These are phyloP conservation scores for Didymella pinodella DNA, from an alignment of 2,329 filamentous ascomycete species.

Conservation along the genomic window DNA sequence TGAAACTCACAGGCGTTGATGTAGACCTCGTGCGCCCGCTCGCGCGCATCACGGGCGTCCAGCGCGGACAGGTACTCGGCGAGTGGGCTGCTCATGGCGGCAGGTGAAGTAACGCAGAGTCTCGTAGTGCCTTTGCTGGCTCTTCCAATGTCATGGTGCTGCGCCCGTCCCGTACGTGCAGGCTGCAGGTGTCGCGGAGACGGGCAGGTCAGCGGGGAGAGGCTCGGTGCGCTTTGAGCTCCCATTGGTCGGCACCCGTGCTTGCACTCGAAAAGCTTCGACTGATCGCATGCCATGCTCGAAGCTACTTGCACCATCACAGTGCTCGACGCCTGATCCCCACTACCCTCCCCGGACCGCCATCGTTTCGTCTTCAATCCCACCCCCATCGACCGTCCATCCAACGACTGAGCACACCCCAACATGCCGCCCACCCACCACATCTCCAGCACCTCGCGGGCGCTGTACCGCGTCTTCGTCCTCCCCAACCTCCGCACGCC, in stretches of 20 bases:
- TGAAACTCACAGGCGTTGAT: slow-evolving; percentile 76
- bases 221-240: slow-evolving; percentile 8
- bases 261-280: slow-evolving; percentile 27
- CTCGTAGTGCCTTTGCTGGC: slow-evolving; percentile 2
- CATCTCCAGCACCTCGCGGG: slow-evolving; percentile 36
- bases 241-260: slow-evolving; percentile 28
- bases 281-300: slow-evolving; percentile 7
- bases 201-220: slow-evolving; percentile 22
- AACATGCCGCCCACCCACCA: slow-evolving; percentile 45
- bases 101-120: slow-evolving; percentile 18
- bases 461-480: background rate
- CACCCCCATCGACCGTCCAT: background rate
- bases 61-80: slow-evolving; percentile 82
- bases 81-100: slow-evolving; percentile 74
- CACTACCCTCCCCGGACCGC: background rate
- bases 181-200: slow-evolving; percentile 17
- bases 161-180: background rate
- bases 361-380: background rate
- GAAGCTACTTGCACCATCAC: slow-evolving; percentile 2
- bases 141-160: slow-evolving; percentile 34
- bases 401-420: background rate
- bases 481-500: slow-evolving; percentile 42
- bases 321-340: background rate
- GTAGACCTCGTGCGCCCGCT: slow-evolving; percentile 70
- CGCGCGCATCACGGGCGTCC: slow-evolving; percentile 73